Base-by-base conservation (phyloP, 768 basidiomycete genomes). In the Xerocomellus intermedius region DNA sequence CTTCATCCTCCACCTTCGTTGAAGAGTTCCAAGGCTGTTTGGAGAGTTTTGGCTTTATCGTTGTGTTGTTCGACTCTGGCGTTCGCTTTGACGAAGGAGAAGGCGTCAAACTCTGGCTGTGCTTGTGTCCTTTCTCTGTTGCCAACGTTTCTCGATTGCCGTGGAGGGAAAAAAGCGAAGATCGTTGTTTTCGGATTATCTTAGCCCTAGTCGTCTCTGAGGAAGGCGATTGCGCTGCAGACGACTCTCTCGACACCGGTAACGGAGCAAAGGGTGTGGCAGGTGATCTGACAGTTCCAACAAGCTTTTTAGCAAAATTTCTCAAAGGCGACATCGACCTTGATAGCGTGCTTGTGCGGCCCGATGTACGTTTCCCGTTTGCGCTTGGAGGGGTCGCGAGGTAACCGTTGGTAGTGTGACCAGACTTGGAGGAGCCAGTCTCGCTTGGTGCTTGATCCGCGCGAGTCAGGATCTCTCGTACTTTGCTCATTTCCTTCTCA, bases 1-100 rank as follows among this genome's bases (percentile, higher is more conserved):
- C 82, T 24, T 85, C 86, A 17, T 74, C 60, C 44, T 83, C 76
- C n/a, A 93, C 79, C 63, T 77, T 89, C 1, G 90, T 92, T 5
- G 90, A 93, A 59, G 85, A 79, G 64, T 94, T 94, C 91, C 91
- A 94, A 33, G 71, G 75, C 56, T 83, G 84, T 60, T 81, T 80
- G 33, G 60, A 45, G 53, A 70, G 24, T 51, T 68, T 70, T 48
- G 59, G 64, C 62, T 80, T 82, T 46, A 77, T 58, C 36, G 79
- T 79, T 13, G 74, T 56, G 54, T 69, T 71, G 30, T 67, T 70
- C n/a, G 69, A 60, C 56, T 79, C 76, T 30, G 72, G 55, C 2
- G 39, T 35, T 39, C 71, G 78, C 54, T 69, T 64, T 24, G 69
- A 67, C 46, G 87, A 24, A 24, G 24, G 84, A 6, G 87, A 84